Evolutionary conservation across 352 stramenopile genomes (phyloP).

Genomic region (Pythium aphanidermatum): DNA sequence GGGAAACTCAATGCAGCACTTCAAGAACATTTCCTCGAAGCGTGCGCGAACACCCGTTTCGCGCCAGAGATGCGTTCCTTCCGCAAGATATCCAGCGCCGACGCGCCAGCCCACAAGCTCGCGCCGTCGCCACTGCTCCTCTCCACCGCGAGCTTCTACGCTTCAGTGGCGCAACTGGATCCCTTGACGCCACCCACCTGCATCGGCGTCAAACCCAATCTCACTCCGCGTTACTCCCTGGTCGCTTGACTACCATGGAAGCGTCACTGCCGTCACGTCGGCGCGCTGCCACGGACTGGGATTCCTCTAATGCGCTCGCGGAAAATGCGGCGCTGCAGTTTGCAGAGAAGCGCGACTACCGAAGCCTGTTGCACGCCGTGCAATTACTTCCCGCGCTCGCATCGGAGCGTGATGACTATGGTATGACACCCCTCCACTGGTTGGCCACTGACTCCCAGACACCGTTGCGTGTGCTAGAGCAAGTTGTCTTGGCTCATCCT

Average conservation of each 20-base stretch:
- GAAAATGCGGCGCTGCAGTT: slow-evolving; percentile 11
- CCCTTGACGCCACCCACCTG: too few relatives aligned
- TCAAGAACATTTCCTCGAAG: too few relatives aligned
- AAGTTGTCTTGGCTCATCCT: slow-evolving; percentile 45
- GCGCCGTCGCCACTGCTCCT: neutral
- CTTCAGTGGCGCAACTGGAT: too few relatives aligned
- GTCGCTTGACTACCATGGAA: slow-evolving; percentile 1
- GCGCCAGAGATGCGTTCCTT: too few relatives aligned
- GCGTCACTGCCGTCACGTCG: slow-evolving; percentile 2
- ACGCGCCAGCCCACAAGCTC: neutral
- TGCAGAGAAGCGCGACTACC: slow-evolving; percentile 18
- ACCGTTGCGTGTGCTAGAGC: slow-evolving; percentile 35
- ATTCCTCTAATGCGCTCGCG: slow-evolving; percentile 1
- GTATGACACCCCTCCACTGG: slow-evolving; percentile 29
- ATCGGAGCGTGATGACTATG: slow-evolving; percentile 18
- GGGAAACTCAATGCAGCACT: too few relatives aligned
- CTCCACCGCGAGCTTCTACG: too few relatives aligned
- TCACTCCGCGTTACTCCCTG: neutral
- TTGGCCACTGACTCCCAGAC: slow-evolving; percentile 19
- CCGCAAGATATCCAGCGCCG: too few relatives aligned
- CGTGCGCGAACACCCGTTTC: too few relatives aligned
- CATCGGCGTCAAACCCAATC: too few relatives aligned
- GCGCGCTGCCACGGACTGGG: slow-evolving; percentile 6
- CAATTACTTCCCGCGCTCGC: slow-evolving; percentile 16
- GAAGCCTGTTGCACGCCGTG: slow-evolving; percentile 14